phyloP scores from a whole-genome alignment of 2,329 filamentous ascomycete genomes.

The Fusarium temperatum region DNA sequence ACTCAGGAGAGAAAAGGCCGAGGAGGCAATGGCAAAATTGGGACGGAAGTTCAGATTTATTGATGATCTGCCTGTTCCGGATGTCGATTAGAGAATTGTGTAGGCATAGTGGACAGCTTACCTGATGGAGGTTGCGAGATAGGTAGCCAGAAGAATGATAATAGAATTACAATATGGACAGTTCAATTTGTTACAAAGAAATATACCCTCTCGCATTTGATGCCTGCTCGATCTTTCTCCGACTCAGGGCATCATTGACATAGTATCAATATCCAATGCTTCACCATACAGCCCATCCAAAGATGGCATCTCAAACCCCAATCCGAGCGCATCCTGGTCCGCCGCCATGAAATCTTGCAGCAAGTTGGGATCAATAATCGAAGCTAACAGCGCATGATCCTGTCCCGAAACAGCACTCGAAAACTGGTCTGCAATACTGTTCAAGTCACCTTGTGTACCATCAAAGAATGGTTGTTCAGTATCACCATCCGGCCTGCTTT shows the following conservation, averaged over 20 bases:
- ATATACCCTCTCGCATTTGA: rapidly evolving
- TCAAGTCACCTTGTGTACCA: not conserved
- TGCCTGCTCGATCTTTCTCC: too few relatives aligned
- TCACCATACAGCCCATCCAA: not conserved
- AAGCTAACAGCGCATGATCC: not conserved
- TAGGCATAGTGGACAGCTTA: not conserved
- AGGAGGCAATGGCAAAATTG: constrained; percentile 11
- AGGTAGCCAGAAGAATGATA: not conserved
- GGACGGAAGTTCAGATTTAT: constrained; percentile 12
- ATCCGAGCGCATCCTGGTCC: not conserved
- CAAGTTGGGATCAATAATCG: not conserved
- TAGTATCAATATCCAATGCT: not conserved
- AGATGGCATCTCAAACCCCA: not conserved
- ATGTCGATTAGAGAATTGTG: not conserved
- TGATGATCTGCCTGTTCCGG: constrained; percentile 12
- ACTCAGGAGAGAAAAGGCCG: constrained; percentile 11
- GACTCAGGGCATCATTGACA: not conserved
- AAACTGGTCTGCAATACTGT: not conserved
- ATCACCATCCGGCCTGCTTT: not conserved
- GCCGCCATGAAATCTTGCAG: constrained; percentile 4
- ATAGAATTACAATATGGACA: too few relatives aligned
- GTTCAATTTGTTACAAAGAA: not conserved
- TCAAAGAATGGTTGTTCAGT: not conserved
- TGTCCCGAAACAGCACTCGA: not conserved
- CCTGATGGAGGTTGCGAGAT: too few relatives aligned